Base-by-base conservation (phyloP, 495 filamentous ascomycete genomes). In the Sordaria brevicollis region DNA sequence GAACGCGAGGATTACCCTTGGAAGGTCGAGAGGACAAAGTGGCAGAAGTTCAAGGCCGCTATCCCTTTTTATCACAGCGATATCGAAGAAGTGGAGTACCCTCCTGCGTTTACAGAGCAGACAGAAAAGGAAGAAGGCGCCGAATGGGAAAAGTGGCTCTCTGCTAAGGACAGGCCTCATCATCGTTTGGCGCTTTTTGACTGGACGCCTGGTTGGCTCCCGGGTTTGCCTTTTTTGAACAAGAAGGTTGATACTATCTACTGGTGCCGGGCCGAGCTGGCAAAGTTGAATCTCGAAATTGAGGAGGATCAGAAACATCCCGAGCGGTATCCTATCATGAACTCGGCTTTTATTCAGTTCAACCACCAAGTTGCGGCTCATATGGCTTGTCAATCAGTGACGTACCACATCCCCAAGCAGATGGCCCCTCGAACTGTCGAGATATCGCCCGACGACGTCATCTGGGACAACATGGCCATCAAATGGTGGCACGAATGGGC, bases 381-480 rank as follows among this genome's bases (percentile, higher is more conserved):
- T 75, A 98, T 99, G 95, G 94, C 94, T 70, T 97, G 93, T 78
- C 95, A 99, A 79, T 86, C 93, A 31, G 88, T 97, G 71, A 93
- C 89, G 54, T 94, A 98, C 74, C 95, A 99, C 75, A 78, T 95
- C 6, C 96, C 96, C 2, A 93, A 94, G 74, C 90, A 94, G 68
- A 99, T 99, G 95, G 89, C 92, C 4, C 96, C 95, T 34, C 91
- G 95, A 25, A 86, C 91, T 54, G 91, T 97, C 19, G 95, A 98
- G 76, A 94, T 99, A 65, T 93, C 92, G 35, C 95, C 95, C 0
- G 89, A 92, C 68, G 94, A 98, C 79, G 94, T 99, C 25, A 85
- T 98, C 67, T 99, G 95, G 95, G 92, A 96, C 71, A 99, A 99
- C 78, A 94, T 99, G 91, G 94, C 92, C 3, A 91, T 98, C 74